Conservation (phyloP, 2,329 filamentous ascomycete genomes). For the Neonectria coccinea region DNA sequence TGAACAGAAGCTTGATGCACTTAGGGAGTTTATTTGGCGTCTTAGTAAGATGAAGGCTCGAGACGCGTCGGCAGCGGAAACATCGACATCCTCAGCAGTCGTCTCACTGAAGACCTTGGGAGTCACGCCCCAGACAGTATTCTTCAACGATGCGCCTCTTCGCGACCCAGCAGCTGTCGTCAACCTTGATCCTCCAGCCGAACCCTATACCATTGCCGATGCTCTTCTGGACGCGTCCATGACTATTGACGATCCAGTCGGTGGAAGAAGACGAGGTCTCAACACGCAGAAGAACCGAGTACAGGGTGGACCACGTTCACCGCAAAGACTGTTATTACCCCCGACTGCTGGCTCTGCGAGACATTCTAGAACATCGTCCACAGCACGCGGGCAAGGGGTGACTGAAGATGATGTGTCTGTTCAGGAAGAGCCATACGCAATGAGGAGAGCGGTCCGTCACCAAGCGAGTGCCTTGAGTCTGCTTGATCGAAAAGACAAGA, state of each 20-base stretch:
- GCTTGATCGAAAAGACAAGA: constrained; percentile 69
- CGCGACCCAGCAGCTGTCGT: constrained; percentile 53
- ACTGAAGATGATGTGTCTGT: constrained; percentile 52
- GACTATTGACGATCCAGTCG: constrained; percentile 78
- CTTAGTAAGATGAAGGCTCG: constrained; percentile 78
- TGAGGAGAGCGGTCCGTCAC: constrained; percentile 63
- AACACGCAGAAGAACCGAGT: constrained; percentile 63
- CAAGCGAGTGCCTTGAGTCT: constrained; percentile 71
- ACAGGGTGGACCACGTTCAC: constrained; percentile 50
- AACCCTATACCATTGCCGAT: constrained; percentile 85
- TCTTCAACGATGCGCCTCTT: constrained; percentile 84
- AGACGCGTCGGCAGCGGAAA: constrained; percentile 54
- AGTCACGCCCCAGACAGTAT: constrained; percentile 87
- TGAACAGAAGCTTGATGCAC: constrained; percentile 86
- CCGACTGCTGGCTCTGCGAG: constrained; percentile 49
- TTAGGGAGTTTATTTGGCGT: constrained; percentile 93
- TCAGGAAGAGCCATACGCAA: constrained; percentile 57
- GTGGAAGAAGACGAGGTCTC: constrained; percentile 64
- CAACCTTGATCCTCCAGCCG: constrained; percentile 49
- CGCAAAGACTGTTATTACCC: constrained; percentile 49
- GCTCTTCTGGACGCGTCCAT: constrained; percentile 92
- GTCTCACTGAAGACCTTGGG: constrained; percentile 80
- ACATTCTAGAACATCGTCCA: constrained; percentile 54
- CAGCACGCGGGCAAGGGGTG: constrained; percentile 40
- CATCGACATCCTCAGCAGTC: constrained; percentile 56